A percentile compares a stretch with the other conserved stretches of the same genome.
Evolutionary conservation across 1,284 basidiomycete species (phyloP).

Genomic region (Leccinum subspadiceum): DNA sequence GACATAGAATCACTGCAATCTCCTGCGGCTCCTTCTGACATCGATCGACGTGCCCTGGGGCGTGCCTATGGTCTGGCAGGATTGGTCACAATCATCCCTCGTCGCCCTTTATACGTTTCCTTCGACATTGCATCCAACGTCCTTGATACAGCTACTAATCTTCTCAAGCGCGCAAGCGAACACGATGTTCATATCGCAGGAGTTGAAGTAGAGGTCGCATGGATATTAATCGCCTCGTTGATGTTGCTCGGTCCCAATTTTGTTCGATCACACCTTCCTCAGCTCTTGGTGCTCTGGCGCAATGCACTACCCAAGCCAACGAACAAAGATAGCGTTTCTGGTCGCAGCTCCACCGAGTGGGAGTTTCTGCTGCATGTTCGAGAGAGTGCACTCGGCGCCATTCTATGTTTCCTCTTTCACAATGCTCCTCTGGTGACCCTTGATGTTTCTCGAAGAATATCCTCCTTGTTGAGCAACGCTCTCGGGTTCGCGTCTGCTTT

Average conservation of each 20-base stretch:
- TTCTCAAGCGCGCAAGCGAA: constrained; percentile 89
- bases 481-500: constrained; percentile 85
- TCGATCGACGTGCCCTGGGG: constrained; percentile 74
- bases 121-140: constrained; percentile 92
- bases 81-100: constrained; percentile 82
- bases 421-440: constrained; percentile 83
- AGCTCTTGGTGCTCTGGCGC: constrained; percentile 93
- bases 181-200: constrained; percentile 83
- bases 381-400: constrained; percentile 87
- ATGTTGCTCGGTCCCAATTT: constrained; percentile 95
- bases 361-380: constrained; percentile 89
- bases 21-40: constrained; percentile 72
- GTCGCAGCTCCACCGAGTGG: constrained; percentile 82
- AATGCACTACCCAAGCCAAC: constrained; percentile 96
- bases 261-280: constrained; percentile 87
- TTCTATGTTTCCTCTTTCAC: constrained; percentile 85
- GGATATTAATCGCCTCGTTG: constrained; percentile 88
- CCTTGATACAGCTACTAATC: constrained; percentile 85
- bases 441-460: constrained; percentile 86
- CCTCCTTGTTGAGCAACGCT: constrained; percentile 85
- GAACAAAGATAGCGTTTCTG: constrained; percentile 73
- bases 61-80: constrained; percentile 88
- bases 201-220: constrained; percentile 91
- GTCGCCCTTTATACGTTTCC: constrained; percentile 90
- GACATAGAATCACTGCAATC: constrained; percentile 72